Evolutionary conservation across 768 basidiomycete species (phyloP), one percentile per base, ranked within the genome.

Genomic region (Sistotremastrum suecicum): DNA sequence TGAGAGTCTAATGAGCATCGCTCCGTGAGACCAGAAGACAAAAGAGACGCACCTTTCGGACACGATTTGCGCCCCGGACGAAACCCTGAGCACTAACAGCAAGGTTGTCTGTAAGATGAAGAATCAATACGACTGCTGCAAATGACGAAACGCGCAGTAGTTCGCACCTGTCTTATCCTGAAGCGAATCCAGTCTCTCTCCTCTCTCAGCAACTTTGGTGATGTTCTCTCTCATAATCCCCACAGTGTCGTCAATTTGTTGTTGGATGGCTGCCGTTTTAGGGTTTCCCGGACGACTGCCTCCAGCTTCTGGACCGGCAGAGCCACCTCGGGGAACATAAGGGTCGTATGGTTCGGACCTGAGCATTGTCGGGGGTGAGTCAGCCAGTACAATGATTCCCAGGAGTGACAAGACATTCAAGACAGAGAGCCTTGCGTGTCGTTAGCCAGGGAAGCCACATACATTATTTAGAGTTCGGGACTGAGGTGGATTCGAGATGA

Each of bases 311-410:
- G 72, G 65, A 8, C 80, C 69, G 42, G 78, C 72, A 47, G 76
- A 67, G 63, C 84, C 83, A 62, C 75, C 78, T 56, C 86, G 82
- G 52, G 92, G 91, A 51, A 97, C 74, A 67, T 99, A 98, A 54
- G 94, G 94, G 75, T 98, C 94, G 67, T 97, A 97, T 60, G 90
- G 92, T 69, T 94, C 88, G 60, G 90, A 89, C 90, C 90, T 94
- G 62, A 20, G 20, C 20, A 20, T 1, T 20, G 2, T 20, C 20
- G 20, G 20, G 20, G 20, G 20, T 20, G 20, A 20, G 20, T 2
- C 20, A 20, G 20, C 20, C 20, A 20, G 20, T 20, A 20, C 2
- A 2, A 20, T 2, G 20, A 20, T 20, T 20, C 20, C 20, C 20
- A 20, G 20, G 20, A 20, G 20, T 20, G 20, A 20, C 20, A 20